Evolutionary conservation across 371 early-diverging fungal species (phyloP).

Genomic region (Apophysomyces variabilis): DNA sequence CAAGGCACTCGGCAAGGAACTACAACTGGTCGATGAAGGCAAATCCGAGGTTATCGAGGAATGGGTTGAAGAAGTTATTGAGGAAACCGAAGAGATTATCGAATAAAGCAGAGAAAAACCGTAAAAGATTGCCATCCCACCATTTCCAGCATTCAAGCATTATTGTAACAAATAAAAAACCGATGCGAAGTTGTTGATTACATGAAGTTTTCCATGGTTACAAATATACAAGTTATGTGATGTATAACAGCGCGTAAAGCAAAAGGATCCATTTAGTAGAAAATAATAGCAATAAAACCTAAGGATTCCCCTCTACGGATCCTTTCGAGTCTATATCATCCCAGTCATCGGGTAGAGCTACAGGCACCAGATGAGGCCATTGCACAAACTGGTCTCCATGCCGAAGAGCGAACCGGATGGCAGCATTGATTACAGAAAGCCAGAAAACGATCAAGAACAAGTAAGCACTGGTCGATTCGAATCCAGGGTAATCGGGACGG

Average conservation of each 20-base stretch:
- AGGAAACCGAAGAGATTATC: slow-evolving; percentile 54
- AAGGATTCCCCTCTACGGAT: not conserved
- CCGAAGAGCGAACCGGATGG: slow-evolving; percentile 46
- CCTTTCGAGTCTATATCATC: not conserved
- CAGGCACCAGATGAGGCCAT: slow-evolving; percentile 45
- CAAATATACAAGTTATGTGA: no score
- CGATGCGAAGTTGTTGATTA: no score
- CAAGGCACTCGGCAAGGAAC: slow-evolving; percentile 61
- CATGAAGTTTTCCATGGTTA: no score
- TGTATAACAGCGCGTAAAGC: no score
- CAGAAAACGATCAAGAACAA: slow-evolving; percentile 29
- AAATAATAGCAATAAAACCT: not conserved
- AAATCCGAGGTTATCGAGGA: slow-evolving; percentile 78
- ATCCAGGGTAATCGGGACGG: slow-evolving; percentile 43
- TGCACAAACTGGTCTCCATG: slow-evolving; percentile 52
- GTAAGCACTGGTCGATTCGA: slow-evolving; percentile 35
- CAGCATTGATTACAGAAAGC: slow-evolving; percentile 54
- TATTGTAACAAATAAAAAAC: not conserved
- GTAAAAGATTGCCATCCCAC: not conserved
- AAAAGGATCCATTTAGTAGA: not conserved
- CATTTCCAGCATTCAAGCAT: not conserved
- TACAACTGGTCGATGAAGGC: slow-evolving; percentile 54
- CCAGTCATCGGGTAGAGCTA: not conserved
- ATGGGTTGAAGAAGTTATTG: slow-evolving; percentile 81
- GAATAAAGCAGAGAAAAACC: slow-evolving; percentile 17